Conservation (phyloP, 331 rosid species). For the Malus hybrid region DNA sequence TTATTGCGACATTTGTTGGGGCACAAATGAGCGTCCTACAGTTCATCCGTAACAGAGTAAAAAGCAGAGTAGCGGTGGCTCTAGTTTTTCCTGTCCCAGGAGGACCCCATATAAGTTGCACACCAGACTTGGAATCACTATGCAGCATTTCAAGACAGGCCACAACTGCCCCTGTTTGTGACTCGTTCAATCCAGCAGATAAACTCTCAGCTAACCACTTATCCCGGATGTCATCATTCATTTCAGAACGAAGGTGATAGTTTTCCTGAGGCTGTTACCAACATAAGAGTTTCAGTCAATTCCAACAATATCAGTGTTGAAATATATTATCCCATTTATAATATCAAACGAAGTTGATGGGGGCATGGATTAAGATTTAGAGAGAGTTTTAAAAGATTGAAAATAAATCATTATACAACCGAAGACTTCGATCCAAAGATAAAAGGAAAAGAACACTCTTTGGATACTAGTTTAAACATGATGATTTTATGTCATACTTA, state of each 20-base stretch:
- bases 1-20: constrained; percentile 69
- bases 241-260: not conserved
- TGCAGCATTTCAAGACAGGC: constrained; percentile 37
- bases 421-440: no score
- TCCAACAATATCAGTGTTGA: no score
- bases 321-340: no score
- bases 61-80: constrained; percentile 41
- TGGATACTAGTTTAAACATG: no score
- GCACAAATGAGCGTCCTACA: constrained; percentile 52
- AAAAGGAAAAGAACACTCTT: no score
- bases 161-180: constrained; percentile 42
- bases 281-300: no score
- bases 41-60: constrained; percentile 28
- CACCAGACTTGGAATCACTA: constrained; percentile 20
- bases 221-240: not conserved
- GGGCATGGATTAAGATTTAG: no score
- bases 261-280: constrained; percentile 10
- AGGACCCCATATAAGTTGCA: constrained; percentile 81
- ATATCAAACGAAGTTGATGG: no score
- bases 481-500: not conserved
- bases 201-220: not conserved
- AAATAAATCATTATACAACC: no score
- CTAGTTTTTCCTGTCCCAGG: constrained; percentile 73
- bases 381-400: no score
- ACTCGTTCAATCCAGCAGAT: constrained; percentile 35